Percentiles rank a stretch among this genome's conserved stretches.
These are phyloP conservation scores for Pythium apleroticum DNA, from an alignment of 352 stramenopile species.

Conservation along the genomic window DNA sequence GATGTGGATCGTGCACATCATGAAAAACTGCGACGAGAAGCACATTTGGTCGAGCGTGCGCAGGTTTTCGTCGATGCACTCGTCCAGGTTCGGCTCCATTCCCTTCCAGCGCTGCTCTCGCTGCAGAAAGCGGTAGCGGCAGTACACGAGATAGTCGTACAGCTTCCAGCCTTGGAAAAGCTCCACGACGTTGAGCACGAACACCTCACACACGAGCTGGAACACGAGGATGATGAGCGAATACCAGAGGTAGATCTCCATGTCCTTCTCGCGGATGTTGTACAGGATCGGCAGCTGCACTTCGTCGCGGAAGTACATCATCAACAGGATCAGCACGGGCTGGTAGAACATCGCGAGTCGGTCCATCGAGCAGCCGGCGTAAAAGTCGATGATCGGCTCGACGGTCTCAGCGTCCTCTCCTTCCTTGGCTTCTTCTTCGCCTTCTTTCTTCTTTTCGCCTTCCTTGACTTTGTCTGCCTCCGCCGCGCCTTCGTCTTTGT, in stretches of 20 bases:
- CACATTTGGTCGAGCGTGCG: conserved; percentile 97
- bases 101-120: conserved; percentile 96
- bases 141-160: conserved; percentile 97
- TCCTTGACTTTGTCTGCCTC: conserved; percentile 34
- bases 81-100: conserved; percentile 94
- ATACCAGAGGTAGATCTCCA: conserved; percentile 97
- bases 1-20: conserved; percentile 94
- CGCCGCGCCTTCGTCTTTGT: conserved; percentile 26
- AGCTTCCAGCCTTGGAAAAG: conserved; percentile 98
- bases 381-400: conserved; percentile 96
- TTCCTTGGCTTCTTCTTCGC: conserved; percentile 42
- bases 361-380: conserved; percentile 90
- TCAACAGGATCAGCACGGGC: conserved; percentile 93
- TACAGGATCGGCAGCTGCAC: conserved; percentile 93
- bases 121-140: conserved; percentile 94
- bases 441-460: conserved; percentile 35
- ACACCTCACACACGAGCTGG: conserved; percentile 93
- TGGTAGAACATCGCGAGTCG: conserved; percentile 93
- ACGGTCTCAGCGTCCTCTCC: conserved; percentile 89
- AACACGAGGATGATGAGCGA: conserved; percentile 95
- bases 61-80: conserved; percentile 96
- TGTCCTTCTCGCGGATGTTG: conserved; percentile 96
- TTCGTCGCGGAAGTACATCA: conserved; percentile 95
- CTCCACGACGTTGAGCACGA: conserved; percentile 95
- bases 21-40: conserved; percentile 98